Percentiles rank a stretch among this genome's conserved stretches.
These are phyloP conservation scores for Corchorus olitorius DNA, from an alignment of 345 rosid species.

Conservation along the genomic window DNA sequence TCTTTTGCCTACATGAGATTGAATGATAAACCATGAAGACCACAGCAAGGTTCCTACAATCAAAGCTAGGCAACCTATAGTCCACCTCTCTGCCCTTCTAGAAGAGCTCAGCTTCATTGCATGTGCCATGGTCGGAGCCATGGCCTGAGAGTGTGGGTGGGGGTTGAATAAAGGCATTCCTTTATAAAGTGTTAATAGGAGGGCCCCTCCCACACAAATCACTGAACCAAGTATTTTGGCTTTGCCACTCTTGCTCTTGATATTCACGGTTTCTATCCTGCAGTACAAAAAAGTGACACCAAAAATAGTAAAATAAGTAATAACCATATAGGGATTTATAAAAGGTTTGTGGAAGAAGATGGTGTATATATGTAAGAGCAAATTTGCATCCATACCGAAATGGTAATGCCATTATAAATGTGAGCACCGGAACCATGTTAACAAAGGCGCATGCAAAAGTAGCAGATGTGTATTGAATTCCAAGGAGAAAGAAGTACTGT, in stretches of 20 bases:
- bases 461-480: conserved; percentile 67
- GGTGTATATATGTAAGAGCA: not conserved
- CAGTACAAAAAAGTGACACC: not conserved
- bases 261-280: conserved; percentile 55
- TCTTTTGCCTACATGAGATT: conserved; percentile 49
- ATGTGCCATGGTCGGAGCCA: conserved; percentile 16
- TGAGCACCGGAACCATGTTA: conserved; percentile 66
- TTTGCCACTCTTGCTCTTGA: conserved; percentile 39
- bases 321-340: not conserved
- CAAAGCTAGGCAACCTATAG: conserved; percentile 48
- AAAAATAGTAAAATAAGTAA: conserved; percentile 6
- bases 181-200: conserved; percentile 42
- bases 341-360: not conserved
- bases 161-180: conserved; percentile 46
- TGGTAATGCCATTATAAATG: conserved; percentile 62
- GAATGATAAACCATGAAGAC: conserved; percentile 64
- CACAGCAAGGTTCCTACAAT: conserved; percentile 47
- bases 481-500: conserved; percentile 61
- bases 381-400: conserved; percentile 43
- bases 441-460: conserved; percentile 63
- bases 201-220: conserved; percentile 47
- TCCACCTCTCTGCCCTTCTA: conserved; percentile 43
- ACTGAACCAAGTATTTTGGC: conserved; percentile 47
- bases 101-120: conserved; percentile 2
- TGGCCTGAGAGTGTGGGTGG: conserved; percentile 15